Evolutionary conservation across 2,329 filamentous ascomycete species (phyloP), one percentile per base, ranked within the genome.

Genomic region (Diplodia mutila): DNA sequence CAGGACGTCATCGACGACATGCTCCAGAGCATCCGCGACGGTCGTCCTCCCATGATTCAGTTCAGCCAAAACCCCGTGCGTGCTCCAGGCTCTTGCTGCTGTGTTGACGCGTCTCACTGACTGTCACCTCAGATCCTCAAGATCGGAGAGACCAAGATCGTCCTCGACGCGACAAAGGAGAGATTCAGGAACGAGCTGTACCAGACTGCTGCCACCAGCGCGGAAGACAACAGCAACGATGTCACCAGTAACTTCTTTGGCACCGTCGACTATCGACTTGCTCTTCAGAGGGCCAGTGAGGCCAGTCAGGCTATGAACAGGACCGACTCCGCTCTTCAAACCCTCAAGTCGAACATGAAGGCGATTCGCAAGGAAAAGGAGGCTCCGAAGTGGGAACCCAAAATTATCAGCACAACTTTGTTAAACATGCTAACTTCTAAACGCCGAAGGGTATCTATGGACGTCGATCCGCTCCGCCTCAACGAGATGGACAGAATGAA

Each of bases 291-390:
- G 76, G 84, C 83, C 48, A 51, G 29, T 27, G 80, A 85, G 74
- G 84, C 81, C 49, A 51, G 23, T 27, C 80, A 85, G 74, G 84
- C 81, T 42, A 85, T 83, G 52, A 84, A 84, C 32, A 85, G 84
- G 69, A 84, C 84, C 48, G 87, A 90, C 75, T 83, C 85, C 69
- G 87, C 87, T 32, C 76, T 89, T 75, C 85, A 85, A 65, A 83
- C 82, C 48, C 80, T 90, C 65, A 84, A 88, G 76, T 86, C 82
- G 74, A 88, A 82, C 72, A 80, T 90, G 75, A 87, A 84, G 69
- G 84, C 85, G 25, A 83, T 86, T 63, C 82, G 87, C 73, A 82
- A 87, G 73, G 83, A 87, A 70, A 88, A 88, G 77, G 84, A 88
- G 76, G 86, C 86, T 46, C 87, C 86, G 75, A 85, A 85, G 80